Conservation (phyloP, 495 filamentous ascomycete species). For the Parmelia sp. region DNA sequence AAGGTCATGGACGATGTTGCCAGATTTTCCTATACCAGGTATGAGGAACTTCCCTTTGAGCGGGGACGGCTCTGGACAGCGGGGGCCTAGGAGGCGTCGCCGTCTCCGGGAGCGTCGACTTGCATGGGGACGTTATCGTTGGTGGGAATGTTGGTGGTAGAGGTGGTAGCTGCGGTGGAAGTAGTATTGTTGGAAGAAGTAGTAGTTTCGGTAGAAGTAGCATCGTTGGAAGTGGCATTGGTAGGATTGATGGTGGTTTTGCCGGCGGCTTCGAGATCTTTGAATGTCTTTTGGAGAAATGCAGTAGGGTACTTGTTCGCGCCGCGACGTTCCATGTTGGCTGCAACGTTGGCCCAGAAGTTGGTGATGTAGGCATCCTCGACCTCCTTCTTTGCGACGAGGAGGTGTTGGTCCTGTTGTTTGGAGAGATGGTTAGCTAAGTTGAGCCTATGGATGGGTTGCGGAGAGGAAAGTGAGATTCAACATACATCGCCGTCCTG, state of each 20-base stretch:
- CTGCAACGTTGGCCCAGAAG: constrained; percentile 13
- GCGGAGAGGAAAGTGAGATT: neutral
- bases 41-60: constrained; percentile 1
- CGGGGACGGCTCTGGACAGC: neutral
- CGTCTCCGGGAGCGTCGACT: constrained; percentile 1
- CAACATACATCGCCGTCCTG: constrained; percentile 23
- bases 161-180: too few relatives aligned
- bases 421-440: neutral
- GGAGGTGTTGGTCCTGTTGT: constrained; percentile 11
- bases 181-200: neutral
- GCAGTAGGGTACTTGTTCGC: constrained; percentile 16
- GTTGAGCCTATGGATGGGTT: neutral
- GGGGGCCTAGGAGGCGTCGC: neutral
- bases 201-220: neutral
- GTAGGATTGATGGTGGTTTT: neutral
- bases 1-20: too few relatives aligned
- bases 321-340: constrained; percentile 7
- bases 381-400: constrained; percentile 11
- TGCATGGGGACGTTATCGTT: neutral
- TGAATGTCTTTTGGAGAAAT: constrained; percentile 20
- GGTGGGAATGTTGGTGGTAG: neutral
- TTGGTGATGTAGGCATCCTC: constrained; percentile 5
- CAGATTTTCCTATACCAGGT: neutral
- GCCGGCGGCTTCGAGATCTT: constrained; percentile 11
- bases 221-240: neutral